Percentiles rank a stretch among this genome's conserved stretches.
phyloP scores from a whole-genome alignment of 2,329 filamentous ascomycete species.

The Seiridium cupressi region DNA sequence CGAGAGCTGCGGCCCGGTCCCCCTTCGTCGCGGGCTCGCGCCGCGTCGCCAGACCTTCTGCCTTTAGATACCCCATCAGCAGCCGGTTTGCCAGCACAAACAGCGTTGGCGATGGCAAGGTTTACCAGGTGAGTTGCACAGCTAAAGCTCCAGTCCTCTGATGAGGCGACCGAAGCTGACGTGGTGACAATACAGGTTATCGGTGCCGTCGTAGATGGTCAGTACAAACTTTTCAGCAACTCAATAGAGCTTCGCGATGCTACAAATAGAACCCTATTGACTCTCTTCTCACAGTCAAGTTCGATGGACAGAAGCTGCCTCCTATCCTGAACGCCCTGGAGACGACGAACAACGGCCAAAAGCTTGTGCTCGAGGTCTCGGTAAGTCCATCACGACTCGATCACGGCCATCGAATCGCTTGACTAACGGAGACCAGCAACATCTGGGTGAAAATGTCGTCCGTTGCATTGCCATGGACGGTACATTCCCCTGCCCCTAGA shows the following conservation, averaged over 20 bases:
- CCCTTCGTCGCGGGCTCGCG: slow-evolving; percentile 56
- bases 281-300: slow-evolving; percentile 72
- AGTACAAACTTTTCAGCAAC: slow-evolving; percentile 38
- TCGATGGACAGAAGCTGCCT: slow-evolving; percentile 89
- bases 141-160: not conserved
- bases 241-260: not conserved
- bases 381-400: slow-evolving; percentile 51
- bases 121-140: slow-evolving; percentile 58
- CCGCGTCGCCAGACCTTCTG: slow-evolving; percentile 56
- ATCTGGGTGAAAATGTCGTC: slow-evolving; percentile 98
- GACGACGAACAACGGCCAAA: slow-evolving; percentile 88
- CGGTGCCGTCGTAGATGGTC: slow-evolving; percentile 98
- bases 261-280: slow-evolving; percentile 15
- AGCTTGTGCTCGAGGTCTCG: slow-evolving; percentile 93
- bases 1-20: slow-evolving; percentile 61
- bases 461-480: slow-evolving; percentile 99
- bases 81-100: slow-evolving; percentile 59
- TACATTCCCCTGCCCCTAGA: slow-evolving; percentile 45
- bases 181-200: slow-evolving; percentile 79
- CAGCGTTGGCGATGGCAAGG: slow-evolving; percentile 62
- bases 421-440: slow-evolving; percentile 70
- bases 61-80: slow-evolving; percentile 53
- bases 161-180: slow-evolving; percentile 29
- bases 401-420: slow-evolving; percentile 12
- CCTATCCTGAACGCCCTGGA: slow-evolving; percentile 96